Conservation (phyloP, 768 basidiomycete species). For the Melanogaster broomeanus region DNA sequence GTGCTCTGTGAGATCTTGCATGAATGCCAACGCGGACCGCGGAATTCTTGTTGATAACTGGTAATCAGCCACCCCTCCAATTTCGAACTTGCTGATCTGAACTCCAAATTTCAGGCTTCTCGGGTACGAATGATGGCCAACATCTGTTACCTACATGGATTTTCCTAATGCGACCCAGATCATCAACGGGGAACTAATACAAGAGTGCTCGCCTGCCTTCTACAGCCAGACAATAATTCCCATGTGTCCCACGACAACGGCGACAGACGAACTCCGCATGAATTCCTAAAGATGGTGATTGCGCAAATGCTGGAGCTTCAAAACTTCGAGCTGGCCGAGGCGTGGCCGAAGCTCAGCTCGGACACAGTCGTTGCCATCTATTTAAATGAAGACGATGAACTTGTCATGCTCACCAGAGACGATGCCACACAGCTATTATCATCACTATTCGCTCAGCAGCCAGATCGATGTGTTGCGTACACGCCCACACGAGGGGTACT, state of each 20-base stretch:
- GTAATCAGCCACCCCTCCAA: background rate
- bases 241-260: constrained; percentile 17
- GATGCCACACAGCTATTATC: constrained; percentile 29
- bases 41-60: constrained; percentile 41
- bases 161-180: constrained; percentile 26
- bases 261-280: constrained; percentile 10
- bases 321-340: constrained; percentile 41
- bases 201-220: constrained; percentile 30
- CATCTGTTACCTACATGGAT: constrained; percentile 41
- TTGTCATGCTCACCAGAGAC: constrained; percentile 33
- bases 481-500: constrained; percentile 41
- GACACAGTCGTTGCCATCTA: constrained; percentile 31
- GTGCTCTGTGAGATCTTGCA: constrained; percentile 34
- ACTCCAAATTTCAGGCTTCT: constrained; percentile 28
- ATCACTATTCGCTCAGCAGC: constrained; percentile 34
- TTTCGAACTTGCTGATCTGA: background rate
- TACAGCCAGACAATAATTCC: constrained; percentile 24
- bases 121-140: constrained; percentile 41
- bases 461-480: constrained; percentile 38
- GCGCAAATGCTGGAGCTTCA: constrained; percentile 52
- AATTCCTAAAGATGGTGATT: constrained; percentile 33
- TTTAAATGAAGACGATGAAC: constrained; percentile 34
- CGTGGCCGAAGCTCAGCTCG: constrained; percentile 40
- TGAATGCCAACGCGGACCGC: constrained; percentile 38
- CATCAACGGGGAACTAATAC: constrained; percentile 48